phyloP scores from a whole-genome alignment of 345 rosid species.

The Gossypium arboreum region DNA sequence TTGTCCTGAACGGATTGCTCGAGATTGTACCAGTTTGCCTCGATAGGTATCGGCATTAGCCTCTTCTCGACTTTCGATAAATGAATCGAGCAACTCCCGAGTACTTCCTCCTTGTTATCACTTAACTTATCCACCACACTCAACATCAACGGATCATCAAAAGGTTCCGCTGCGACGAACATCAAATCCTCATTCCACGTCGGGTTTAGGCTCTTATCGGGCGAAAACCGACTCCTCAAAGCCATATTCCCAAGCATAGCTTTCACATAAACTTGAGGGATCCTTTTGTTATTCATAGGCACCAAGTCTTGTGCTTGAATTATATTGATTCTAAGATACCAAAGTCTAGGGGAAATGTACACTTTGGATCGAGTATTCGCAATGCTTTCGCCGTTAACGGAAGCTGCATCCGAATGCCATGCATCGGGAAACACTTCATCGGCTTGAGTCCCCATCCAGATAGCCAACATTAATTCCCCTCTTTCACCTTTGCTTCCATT shows the following conservation, averaged over 20 bases:
- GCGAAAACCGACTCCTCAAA: conserved; percentile 14
- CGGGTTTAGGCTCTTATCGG: conserved; percentile 3
- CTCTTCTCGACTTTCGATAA: conserved; percentile 44
- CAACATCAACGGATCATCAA: conserved; percentile 38
- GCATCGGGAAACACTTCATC: conserved; percentile 42
- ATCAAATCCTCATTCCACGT: conserved; percentile 21
- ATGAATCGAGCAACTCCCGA: conserved; percentile 41
- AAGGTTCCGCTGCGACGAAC: conserved; percentile 31
- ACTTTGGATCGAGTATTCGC: conserved; percentile 24
- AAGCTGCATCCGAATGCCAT: conserved; percentile 28
- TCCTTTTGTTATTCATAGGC: conserved; percentile 25
- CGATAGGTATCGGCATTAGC: conserved; percentile 21
- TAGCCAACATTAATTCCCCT: conserved; percentile 44
- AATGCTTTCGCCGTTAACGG: background rate
- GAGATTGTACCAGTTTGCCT: conserved; percentile 39
- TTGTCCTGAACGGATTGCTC: conserved; percentile 8
- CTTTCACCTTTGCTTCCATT: conserved; percentile 19
- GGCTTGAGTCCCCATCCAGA: conserved; percentile 37
- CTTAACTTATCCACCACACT: conserved; percentile 32
- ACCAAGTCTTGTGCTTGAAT: conserved; percentile 51
- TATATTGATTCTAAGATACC: conserved; percentile 42
- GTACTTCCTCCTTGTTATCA: conserved; percentile 29
- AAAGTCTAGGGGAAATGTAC: conserved; percentile 29
- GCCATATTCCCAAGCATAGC: conserved; percentile 34
- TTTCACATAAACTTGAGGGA: conserved; percentile 39